Percentiles rank a stretch among this genome's conserved stretches.
Evolutionary conservation across 106 monocot species (phyloP).

Genomic region (Apostasia ramifera): DNA sequence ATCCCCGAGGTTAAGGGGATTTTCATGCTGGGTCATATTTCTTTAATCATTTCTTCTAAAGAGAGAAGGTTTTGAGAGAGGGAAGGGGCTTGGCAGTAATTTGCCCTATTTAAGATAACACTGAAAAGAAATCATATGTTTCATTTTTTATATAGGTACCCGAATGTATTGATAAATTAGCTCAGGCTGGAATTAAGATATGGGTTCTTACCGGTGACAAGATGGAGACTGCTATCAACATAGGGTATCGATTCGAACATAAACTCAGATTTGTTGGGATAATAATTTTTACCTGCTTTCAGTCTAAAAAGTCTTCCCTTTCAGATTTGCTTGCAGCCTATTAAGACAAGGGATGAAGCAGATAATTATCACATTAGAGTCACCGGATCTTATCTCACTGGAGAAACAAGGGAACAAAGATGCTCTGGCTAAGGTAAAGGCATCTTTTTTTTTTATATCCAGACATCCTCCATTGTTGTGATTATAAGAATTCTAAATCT

Average conservation of each 20-base stretch:
- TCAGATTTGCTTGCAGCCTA: slow-evolving; percentile 87
- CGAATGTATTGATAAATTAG: slow-evolving; percentile 94
- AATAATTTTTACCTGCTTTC: too few relatives aligned
- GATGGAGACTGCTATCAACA: slow-evolving; percentile 99
- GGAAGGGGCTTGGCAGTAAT: too few relatives aligned
- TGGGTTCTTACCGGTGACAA: slow-evolving; percentile 98
- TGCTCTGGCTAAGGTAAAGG: slow-evolving; percentile 53
- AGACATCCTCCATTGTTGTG: too few relatives aligned
- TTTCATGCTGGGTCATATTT: background rate
- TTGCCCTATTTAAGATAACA: too few relatives aligned
- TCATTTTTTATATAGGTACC: slow-evolving; percentile 51
- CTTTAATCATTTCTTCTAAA: background rate
- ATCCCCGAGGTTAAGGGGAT: background rate
- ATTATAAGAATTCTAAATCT: too few relatives aligned
- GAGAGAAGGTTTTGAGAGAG: too few relatives aligned
- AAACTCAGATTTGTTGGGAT: background rate
- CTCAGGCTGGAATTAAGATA: slow-evolving; percentile 94
- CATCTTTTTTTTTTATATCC: background rate
- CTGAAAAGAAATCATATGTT: background rate
- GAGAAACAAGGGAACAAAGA: slow-evolving; percentile 82
- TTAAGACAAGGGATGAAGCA: slow-evolving; percentile 95
- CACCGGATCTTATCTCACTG: slow-evolving; percentile 54
- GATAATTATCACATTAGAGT: slow-evolving; percentile 78
- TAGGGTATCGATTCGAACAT: slow-evolving; percentile 46
- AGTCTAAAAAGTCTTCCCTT: background rate